These are phyloP conservation scores for Venturia aucupariae DNA, from an alignment of 2,329 filamentous ascomycete species.

Conservation along the genomic window DNA sequence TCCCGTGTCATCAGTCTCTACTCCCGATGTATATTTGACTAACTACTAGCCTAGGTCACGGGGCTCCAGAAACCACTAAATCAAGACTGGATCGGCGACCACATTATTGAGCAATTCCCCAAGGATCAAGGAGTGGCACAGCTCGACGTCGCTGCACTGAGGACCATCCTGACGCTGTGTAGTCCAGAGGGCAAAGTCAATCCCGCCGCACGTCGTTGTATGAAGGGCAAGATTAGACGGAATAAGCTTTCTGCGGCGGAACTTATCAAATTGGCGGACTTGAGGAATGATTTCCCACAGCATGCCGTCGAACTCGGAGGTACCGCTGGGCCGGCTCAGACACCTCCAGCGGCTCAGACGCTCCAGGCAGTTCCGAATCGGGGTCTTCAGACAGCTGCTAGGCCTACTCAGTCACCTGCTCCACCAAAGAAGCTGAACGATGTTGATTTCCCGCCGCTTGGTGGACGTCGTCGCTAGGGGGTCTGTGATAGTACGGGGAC, in stretches of 20 bases:
- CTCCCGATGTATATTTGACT: neutral
- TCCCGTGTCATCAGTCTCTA: neutral
- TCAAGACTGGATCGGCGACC: neutral
- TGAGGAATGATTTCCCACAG: neutral
- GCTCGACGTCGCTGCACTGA: neutral
- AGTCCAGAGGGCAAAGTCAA: neutral
- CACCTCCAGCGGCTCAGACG: neutral
- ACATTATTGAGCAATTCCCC: neutral
- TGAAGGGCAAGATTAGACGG: neutral
- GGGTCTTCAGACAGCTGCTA: neutral
- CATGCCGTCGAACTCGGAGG: neutral
- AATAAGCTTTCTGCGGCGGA: neutral
- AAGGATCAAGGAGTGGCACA: conserved; percentile 2
- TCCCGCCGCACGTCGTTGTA: neutral
- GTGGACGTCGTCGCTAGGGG: neutral
- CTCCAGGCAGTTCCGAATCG: neutral
- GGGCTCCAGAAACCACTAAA: neutral
- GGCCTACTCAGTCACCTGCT: neutral
- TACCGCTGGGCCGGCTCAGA: neutral
- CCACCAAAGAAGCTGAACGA: neutral
- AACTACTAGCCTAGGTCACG: neutral
- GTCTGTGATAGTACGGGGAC: neutral
- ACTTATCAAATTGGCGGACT: neutral
- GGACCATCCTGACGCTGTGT: neutral
- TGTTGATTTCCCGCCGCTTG: neutral